Evolutionary conservation across 116 monocot species (phyloP).

Genomic region (Cymodocea nodosa): DNA sequence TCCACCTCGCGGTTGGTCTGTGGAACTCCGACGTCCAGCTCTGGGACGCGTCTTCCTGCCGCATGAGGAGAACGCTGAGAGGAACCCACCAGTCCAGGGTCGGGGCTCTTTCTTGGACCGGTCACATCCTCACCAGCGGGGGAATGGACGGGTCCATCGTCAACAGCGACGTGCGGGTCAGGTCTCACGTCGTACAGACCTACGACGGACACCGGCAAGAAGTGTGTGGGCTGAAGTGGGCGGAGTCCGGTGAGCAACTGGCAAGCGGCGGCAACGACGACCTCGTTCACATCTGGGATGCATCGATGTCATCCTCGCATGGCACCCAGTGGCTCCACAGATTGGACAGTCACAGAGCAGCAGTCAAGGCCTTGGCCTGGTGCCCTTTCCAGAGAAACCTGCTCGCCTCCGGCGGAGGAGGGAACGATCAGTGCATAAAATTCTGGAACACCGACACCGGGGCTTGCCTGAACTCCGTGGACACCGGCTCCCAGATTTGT

Average conservation of each 20-base stretch:
- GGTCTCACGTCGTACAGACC: neutral
- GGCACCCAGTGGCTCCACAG: constrained; percentile 10
- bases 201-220: constrained; percentile 2
- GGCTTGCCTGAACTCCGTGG: neutral
- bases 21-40: constrained; percentile 13
- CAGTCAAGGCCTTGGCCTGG: constrained; percentile 19
- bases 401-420: constrained; percentile 20
- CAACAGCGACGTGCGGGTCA: constrained; percentile 12
- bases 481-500: constrained; percentile 12
- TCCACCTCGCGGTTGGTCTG: constrained; percentile 22
- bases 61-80: neutral
- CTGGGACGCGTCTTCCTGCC: neutral
- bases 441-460: constrained; percentile 21
- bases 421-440: constrained; percentile 13
- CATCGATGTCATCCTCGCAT: constrained; percentile 7
- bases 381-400: constrained; percentile 15
- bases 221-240: constrained; percentile 20
- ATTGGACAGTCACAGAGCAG: constrained; percentile 3
- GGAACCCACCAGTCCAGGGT: constrained; percentile 10
- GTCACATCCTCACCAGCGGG: constrained; percentile 12
- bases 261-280: constrained; percentile 22
- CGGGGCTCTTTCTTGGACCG: constrained; percentile 17
- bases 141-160: constrained; percentile 14
- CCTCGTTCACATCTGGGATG: constrained; percentile 15
- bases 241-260: constrained; percentile 6